phyloP scores from a whole-genome alignment of 2,329 filamentous ascomycete species.

The Raffaelea ambrosiae region DNA sequence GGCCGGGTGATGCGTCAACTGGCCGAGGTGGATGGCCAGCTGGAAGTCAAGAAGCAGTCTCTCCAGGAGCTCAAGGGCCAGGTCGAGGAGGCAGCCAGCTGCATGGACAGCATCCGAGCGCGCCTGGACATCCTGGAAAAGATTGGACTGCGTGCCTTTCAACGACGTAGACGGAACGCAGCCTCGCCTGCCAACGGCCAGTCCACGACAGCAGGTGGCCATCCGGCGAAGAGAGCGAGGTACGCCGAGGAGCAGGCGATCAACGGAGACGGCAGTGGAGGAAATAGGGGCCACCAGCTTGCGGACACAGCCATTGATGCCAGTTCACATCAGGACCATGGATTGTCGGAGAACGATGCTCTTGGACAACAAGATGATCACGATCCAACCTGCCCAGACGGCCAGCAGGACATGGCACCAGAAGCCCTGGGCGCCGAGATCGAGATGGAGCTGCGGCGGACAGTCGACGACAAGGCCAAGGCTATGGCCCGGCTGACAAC shows the following conservation, averaged over 20 bases:
- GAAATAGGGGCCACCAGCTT: no score
- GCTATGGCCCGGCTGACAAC: conserved; percentile 19
- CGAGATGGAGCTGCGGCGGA: conserved; percentile 19
- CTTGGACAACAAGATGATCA: no score
- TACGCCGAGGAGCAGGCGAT: no score
- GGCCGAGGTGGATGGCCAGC: neutral
- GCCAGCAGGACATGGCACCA: conserved; percentile 18
- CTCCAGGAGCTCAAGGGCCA: neutral
- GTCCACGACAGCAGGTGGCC: no score
- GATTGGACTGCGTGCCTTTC: neutral
- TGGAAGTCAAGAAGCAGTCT: neutral
- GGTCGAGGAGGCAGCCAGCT: neutral
- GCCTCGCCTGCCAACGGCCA: no score
- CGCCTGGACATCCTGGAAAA: no score
- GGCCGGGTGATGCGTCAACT: neutral
- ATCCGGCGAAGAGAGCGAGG: conserved; percentile 13
- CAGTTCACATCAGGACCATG: no score
- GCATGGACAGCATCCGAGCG: neutral
- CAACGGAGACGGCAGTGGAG: no score
- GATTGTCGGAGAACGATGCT: no score
- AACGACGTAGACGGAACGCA: conserved; percentile 13
- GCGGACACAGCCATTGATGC: no score
- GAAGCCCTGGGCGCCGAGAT: conserved; percentile 25
- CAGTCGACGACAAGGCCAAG: neutral
- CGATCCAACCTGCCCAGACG: no score